Evolutionary conservation across 1,284 basidiomycete species (phyloP), one percentile per base, ranked within the genome.

Genomic region (Ceratorhiza oryzae-sativae): DNA sequence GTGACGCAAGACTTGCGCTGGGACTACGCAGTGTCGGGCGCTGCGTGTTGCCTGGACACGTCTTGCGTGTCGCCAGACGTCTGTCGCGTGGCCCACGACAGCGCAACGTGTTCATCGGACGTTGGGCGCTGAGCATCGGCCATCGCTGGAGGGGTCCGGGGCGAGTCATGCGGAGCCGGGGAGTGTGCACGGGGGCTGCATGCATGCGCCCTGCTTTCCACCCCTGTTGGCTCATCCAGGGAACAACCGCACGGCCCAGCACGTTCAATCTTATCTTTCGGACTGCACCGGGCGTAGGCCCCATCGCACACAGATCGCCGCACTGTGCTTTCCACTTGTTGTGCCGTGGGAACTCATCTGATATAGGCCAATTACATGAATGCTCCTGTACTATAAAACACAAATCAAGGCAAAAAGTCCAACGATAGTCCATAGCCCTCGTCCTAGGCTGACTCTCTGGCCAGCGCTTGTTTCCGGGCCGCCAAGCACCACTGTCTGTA

Each of bases 401-500:
- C 9, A 68, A n/a, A 20, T 3, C 30, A 51, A 42, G 30, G n/a
- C 62, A 46, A 55, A 27, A 25, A 60, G n/a, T 25, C 20, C 20
- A 56, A 45, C 0, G 30, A 68, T 25, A 45, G 51, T 30, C 49
- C 49, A 55, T 23, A 46, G 18, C 34, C 20, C 63, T 25, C 6
- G 8, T 13, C 8, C 32, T 3, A 23, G 15, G 36, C 20, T 23
- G 4, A 18, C 12, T 56, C 34, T 51, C 32, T n/a, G n/a, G 23
- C 63, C 63, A 5, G 51, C 36, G n/a, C 39, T 68, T 2, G 9
- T 25, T 15, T 56, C 51, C 18, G 63, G 63, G 9, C 63, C 63
- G 39, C 63, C 63, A 2, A 68, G 39, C 2, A 68, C 49, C 20
- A 30, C 63, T n/a, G 49, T 68, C 34, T 68, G 49, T 51, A 68